Evolutionary conservation across 164 flowering plant genomes (phyloP).

Genomic region (Sedum album): DNA sequence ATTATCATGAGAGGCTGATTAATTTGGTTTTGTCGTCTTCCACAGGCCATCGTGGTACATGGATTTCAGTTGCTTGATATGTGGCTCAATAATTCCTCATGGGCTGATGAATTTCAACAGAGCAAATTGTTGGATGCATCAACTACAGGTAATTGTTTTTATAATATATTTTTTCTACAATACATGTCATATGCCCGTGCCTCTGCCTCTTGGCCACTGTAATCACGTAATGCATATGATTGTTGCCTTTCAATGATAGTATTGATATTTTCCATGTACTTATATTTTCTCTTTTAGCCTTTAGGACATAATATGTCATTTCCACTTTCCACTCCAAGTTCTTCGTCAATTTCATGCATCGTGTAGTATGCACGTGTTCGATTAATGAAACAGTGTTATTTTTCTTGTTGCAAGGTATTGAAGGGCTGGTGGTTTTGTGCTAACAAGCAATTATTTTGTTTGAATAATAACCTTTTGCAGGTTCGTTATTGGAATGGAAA

Average conservation of each 20-base stretch:
- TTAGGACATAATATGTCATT: background rate
- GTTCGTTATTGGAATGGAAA: constrained; percentile 86
- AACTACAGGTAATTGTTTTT: constrained; percentile 41
- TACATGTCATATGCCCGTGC: background rate
- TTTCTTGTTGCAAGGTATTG: background rate
- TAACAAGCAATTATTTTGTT: background rate
- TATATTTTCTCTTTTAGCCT: background rate
- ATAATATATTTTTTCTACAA: background rate
- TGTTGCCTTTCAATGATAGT: background rate
- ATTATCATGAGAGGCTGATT: background rate
- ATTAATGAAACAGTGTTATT: background rate
- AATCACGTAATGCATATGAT: background rate
- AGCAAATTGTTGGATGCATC: constrained; percentile 49
- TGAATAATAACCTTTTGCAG: constrained; percentile 31
- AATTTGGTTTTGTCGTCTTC: constrained; percentile 12
- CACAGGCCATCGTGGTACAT: constrained; percentile 86
- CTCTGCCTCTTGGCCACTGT: background rate
- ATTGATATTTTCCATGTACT: background rate
- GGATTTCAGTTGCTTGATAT: constrained; percentile 96
- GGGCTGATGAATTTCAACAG: constrained; percentile 33
- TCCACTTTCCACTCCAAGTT: background rate
- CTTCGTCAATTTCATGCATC: background rate
- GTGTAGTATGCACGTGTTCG: background rate
- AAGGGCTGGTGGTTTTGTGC: background rate
- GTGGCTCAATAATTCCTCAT: constrained; percentile 68